These are phyloP conservation scores for Centella asiatica DNA, from an alignment of 129 eudicot genomes.

Conservation along the genomic window DNA sequence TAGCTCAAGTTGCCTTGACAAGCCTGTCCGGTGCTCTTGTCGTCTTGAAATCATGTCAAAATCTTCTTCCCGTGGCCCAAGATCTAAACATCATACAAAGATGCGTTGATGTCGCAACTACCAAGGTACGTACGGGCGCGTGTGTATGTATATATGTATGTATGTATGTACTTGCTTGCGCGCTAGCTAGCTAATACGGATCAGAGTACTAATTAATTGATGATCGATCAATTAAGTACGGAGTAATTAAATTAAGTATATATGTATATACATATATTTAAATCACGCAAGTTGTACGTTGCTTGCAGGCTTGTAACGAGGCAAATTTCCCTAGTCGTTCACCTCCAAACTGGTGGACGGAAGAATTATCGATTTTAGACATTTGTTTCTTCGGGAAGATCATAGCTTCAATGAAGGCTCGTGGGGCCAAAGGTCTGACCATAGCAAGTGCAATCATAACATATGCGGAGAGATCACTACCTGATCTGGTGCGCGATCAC, in stretches of 20 bases:
- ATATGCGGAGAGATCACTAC: slow-evolving; percentile 70
- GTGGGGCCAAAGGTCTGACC: slow-evolving; percentile 68
- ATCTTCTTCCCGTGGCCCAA: slow-evolving; percentile 71
- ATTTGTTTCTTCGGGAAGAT: slow-evolving; percentile 51
- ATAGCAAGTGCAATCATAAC: slow-evolving; percentile 78
- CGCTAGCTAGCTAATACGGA: background rate
- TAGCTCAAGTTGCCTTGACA: slow-evolving; percentile 70
- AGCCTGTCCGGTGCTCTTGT: slow-evolving; percentile 86
- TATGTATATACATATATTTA: too few species aligned
- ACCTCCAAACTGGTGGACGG: slow-evolving; percentile 99
- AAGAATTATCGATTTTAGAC: slow-evolving; percentile 73
- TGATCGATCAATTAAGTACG: too few species aligned
- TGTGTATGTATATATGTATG: too few species aligned
- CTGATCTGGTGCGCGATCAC: slow-evolving; percentile 75
- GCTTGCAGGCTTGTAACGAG: slow-evolving; percentile 69
- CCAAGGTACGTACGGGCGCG: slow-evolving; percentile 44
- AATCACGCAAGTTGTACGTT: too few species aligned
- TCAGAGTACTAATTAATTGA: too few species aligned
- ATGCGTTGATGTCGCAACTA: slow-evolving; percentile 69
- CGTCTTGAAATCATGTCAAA: slow-evolving; percentile 75
- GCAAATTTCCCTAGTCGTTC: slow-evolving; percentile 95
- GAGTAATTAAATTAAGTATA: too few species aligned
- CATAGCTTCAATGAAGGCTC: slow-evolving; percentile 55
- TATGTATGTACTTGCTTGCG: too few species aligned
- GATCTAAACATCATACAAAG: slow-evolving; percentile 64